A percentile compares a stretch with the other conserved stretches of the same genome.
These are phyloP conservation scores for Kluyveromyces marxianus DNA, from an alignment of 1,139 yeast genomes.

Conservation along the genomic window DNA sequence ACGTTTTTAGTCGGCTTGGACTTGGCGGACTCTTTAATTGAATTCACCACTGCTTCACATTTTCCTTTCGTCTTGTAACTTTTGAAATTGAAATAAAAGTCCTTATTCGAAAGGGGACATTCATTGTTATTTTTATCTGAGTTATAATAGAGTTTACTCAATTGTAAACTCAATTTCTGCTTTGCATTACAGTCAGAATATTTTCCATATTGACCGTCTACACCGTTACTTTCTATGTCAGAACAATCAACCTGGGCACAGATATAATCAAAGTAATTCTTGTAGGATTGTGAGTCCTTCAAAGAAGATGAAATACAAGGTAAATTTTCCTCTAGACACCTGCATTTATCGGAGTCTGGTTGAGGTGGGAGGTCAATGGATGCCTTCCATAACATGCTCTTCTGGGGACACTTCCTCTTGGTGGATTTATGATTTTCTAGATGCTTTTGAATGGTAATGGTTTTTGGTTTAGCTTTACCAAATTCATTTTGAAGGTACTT, in stretches of 20 bases:
- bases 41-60: constrained; percentile 3
- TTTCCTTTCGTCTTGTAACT: constrained; percentile 5
- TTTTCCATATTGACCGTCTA: constrained; percentile 47
- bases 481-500: constrained; percentile 30
- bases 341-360: constrained; percentile 50
- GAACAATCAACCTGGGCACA: constrained; percentile 48
- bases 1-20: not conserved
- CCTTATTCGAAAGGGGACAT: constrained; percentile 20
- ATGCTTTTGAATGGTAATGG: constrained; percentile 22
- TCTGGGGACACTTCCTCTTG: constrained; percentile 27
- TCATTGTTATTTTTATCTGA: constrained; percentile 21
- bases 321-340: constrained; percentile 44
- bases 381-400: constrained; percentile 36
- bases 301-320: constrained; percentile 43
- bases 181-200: constrained; percentile 47
- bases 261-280: constrained; percentile 37
- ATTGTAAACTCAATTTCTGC: constrained; percentile 46
- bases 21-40: not conserved
- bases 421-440: constrained; percentile 4
- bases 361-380: constrained; percentile 42
- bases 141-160: constrained; percentile 41
- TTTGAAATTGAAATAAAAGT: constrained; percentile 17
- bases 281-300: constrained; percentile 30
- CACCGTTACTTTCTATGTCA: constrained; percentile 43
- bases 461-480: constrained; percentile 32